Percentiles rank a stretch among this genome's conserved stretches.
These are phyloP conservation scores for Vararia minispora DNA, from an alignment of 768 basidiomycete genomes.

Conservation along the genomic window DNA sequence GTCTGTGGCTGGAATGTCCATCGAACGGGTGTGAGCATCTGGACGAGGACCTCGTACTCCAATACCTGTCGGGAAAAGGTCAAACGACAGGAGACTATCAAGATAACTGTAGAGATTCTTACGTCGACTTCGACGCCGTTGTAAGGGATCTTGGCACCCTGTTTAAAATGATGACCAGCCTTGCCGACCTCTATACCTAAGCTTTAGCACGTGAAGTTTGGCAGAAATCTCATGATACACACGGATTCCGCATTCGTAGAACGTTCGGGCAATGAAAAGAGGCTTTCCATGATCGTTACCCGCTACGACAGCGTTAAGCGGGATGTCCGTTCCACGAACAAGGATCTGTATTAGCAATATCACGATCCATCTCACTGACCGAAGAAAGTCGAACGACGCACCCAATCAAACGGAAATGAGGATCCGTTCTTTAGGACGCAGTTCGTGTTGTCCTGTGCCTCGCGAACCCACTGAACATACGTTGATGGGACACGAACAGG, in stretches of 20 bases:
- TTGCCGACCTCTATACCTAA: slow-evolving; percentile 23
- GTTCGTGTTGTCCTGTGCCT: no score
- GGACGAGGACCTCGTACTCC: slow-evolving; percentile 26
- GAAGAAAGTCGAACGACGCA: background rate
- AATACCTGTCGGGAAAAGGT: slow-evolving; percentile 14
- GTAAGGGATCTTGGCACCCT: slow-evolving; percentile 22
- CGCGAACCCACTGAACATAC: no score
- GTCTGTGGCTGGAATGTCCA: slow-evolving; percentile 2
- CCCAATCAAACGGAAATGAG: slow-evolving; percentile 12
- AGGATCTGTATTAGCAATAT: slow-evolving; percentile 4
- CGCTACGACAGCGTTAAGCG: slow-evolving; percentile 11
- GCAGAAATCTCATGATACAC: background rate
- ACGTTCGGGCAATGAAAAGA: slow-evolving; percentile 10
- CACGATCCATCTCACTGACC: background rate
- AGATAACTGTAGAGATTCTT: slow-evolving; percentile 1
- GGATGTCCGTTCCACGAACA: slow-evolving; percentile 9
- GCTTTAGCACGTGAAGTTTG: background rate
- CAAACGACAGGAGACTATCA: background rate
- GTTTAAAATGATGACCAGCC: slow-evolving; percentile 19
- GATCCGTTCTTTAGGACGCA: slow-evolving; percentile 8
- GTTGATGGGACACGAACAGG: no score
- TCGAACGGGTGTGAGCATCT: slow-evolving; percentile 12
- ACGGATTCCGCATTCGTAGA: slow-evolving; percentile 10
- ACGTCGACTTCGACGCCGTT: slow-evolving; percentile 25
- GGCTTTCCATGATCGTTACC: slow-evolving; percentile 10